These are phyloP conservation scores for Pythium sukuiense DNA, from an alignment of 352 stramenopile species.

Conservation along the genomic window DNA sequence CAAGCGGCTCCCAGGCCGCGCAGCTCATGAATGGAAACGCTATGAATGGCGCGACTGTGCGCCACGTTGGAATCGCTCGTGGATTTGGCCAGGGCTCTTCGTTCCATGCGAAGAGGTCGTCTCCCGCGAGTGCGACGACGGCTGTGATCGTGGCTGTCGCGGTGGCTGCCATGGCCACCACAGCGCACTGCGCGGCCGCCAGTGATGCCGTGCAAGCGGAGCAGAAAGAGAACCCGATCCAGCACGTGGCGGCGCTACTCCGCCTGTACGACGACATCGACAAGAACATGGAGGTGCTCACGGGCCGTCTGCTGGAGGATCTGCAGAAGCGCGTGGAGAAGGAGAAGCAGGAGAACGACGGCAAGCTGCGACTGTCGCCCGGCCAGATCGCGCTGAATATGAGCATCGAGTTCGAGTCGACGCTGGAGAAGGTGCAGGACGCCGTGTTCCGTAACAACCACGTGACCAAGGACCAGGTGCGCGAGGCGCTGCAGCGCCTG, in stretches of 20 bases:
- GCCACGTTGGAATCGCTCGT: not conserved
- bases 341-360: constrained; percentile 44
- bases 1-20: not conserved
- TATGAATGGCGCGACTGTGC: not conserved
- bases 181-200: constrained; percentile 28
- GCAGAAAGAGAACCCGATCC: constrained; percentile 66
- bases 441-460: constrained; percentile 85
- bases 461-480: constrained; percentile 76
- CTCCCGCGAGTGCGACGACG: not conserved
- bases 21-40: not conserved
- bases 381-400: constrained; percentile 80
- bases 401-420: constrained; percentile 80
- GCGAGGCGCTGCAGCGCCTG: constrained; percentile 66
- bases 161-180: not conserved
- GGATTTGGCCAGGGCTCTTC: not conserved
- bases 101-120: constrained; percentile 4
- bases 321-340: constrained; percentile 56
- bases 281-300: constrained; percentile 81
- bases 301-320: constrained; percentile 66
- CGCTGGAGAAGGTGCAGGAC: constrained; percentile 80
- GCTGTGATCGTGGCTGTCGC: constrained; percentile 2
- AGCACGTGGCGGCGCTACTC: constrained; percentile 67
- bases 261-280: constrained; percentile 83
- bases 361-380: constrained; percentile 47
- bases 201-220: constrained; percentile 24